Percentiles rank a stretch among this genome's conserved stretches.
These are phyloP conservation scores for Nepenthes gracilis DNA, from an alignment of 148 eudicot species.

Conservation along the genomic window DNA sequence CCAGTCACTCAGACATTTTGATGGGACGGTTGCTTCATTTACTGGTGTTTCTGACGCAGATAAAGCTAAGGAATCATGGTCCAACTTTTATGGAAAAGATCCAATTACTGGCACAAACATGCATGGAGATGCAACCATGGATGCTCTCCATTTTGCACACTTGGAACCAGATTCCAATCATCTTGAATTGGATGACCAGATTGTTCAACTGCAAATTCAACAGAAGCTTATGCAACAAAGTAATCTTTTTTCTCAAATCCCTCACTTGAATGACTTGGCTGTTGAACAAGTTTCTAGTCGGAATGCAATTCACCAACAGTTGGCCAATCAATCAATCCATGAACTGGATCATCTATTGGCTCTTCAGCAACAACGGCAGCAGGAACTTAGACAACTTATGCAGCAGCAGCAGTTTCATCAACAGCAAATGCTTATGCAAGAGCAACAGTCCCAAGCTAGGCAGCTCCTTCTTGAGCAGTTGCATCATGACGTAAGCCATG, in stretches of 20 bases:
- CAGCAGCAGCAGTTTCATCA: conserved; percentile 21
- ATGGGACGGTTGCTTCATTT: conserved; percentile 32
- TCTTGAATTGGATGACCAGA: conserved; percentile 49
- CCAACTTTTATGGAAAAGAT: conserved; percentile 33
- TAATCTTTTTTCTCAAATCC: conserved; percentile 35
- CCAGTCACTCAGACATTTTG: conserved; percentile 24
- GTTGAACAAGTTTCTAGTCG: conserved; percentile 33
- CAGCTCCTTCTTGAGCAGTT: conserved; percentile 65
- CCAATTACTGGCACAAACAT: conserved; percentile 35
- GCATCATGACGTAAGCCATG: conserved; percentile 47
- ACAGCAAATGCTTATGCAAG: conserved; percentile 56
- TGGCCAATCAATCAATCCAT: conserved; percentile 41
- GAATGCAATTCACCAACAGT: conserved; percentile 45
- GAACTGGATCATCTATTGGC: conserved; percentile 76
- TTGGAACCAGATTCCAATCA: conserved; percentile 49
- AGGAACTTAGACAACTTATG: conserved; percentile 41
- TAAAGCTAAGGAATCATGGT: conserved; percentile 41
- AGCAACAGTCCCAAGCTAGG: conserved; percentile 62
- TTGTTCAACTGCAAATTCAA: conserved; percentile 39
- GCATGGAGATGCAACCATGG: conserved; percentile 39
- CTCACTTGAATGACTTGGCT: conserved; percentile 44
- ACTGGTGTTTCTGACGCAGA: conserved; percentile 30
- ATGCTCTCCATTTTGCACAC: conserved; percentile 31
- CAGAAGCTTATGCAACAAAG: conserved; percentile 56
- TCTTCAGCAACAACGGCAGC: conserved; percentile 50